Evolutionary conservation across 495 filamentous ascomycete species (phyloP).

Genomic region (Xylaria grammica): DNA sequence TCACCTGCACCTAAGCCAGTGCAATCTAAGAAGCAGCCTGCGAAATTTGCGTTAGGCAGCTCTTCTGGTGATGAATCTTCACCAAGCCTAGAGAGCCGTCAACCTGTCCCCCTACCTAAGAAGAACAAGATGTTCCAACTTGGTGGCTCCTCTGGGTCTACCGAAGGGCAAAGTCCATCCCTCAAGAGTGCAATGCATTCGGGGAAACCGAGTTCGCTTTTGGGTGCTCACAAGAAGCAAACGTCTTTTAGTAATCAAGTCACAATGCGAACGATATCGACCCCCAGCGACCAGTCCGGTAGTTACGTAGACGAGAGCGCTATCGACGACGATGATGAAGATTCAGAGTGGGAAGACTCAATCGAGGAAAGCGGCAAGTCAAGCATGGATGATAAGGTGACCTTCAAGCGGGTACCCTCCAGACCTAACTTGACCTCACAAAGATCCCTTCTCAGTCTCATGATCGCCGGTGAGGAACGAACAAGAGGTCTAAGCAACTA

Average conservation of each 20-base stretch:
- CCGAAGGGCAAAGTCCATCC: conserved; percentile 74
- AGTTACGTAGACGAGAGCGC: conserved; percentile 78
- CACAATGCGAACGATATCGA: conserved; percentile 65
- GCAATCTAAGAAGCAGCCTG: conserved; percentile 53
- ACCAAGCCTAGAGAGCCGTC: conserved; percentile 54
- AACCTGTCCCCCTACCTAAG: conserved; percentile 53
- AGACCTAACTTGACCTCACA: conserved; percentile 82
- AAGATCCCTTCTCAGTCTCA: conserved; percentile 85
- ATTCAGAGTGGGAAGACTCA: conserved; percentile 90
- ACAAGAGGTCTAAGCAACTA: conserved; percentile 66
- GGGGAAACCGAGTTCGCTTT: conserved; percentile 49
- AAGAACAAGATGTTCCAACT: conserved; percentile 80
- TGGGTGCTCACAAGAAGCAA: conserved; percentile 67
- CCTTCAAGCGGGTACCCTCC: conserved; percentile 92
- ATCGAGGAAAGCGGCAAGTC: conserved; percentile 84
- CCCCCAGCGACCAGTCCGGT: conserved; percentile 71
- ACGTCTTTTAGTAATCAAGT: conserved; percentile 86
- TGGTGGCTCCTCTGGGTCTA: conserved; percentile 75
- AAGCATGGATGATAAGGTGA: conserved; percentile 74
- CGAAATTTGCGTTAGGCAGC: conserved; percentile 61
- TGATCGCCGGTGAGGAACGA: conserved; percentile 78
- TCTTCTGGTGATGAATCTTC: conserved; percentile 56
- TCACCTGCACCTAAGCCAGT: conserved; percentile 54
- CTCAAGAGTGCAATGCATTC: conserved; percentile 70
- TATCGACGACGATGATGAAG: conserved; percentile 87